phyloP scores from a whole-genome alignment of 139 green algal species.

The Tetradesmus lagerheimii region DNA sequence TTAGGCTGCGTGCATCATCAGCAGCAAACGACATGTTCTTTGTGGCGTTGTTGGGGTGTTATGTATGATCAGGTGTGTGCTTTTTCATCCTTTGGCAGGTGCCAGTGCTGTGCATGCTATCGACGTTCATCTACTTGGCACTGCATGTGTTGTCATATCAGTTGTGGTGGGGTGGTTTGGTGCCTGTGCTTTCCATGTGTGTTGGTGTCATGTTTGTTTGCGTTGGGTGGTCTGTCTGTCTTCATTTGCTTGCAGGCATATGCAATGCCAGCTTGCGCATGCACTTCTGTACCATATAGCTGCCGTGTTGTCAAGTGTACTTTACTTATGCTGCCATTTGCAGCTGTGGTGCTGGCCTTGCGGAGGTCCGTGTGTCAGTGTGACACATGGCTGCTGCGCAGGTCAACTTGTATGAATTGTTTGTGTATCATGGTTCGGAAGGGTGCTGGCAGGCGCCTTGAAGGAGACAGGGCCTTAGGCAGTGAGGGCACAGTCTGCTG shows the following conservation, averaged over 20 bases:
- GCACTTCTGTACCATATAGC: neutral
- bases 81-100: too few relatives aligned
- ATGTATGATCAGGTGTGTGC: too few relatives aligned
- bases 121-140: too few relatives aligned
- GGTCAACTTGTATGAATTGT: neutral
- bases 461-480: too few relatives aligned
- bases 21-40: neutral
- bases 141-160: too few relatives aligned
- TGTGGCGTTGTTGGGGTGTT: too few relatives aligned
- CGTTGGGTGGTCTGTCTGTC: neutral
- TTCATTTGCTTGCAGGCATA: neutral
- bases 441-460: neutral
- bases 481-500: too few relatives aligned
- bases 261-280: neutral
- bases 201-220: neutral
- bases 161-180: neutral
- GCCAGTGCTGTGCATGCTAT: too few relatives aligned
- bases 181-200: neutral
- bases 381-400: neutral
- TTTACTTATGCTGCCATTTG: neutral
- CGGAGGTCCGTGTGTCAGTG: neutral
- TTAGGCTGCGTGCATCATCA: neutral
- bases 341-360: neutral
- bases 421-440: neutral
- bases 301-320: neutral